A percentile compares a stretch with the other conserved stretches of the same genome.
These are phyloP conservation scores for Monosporascus sp. DNA, from an alignment of 2,329 filamentous ascomycete species.

Conservation along the genomic window DNA sequence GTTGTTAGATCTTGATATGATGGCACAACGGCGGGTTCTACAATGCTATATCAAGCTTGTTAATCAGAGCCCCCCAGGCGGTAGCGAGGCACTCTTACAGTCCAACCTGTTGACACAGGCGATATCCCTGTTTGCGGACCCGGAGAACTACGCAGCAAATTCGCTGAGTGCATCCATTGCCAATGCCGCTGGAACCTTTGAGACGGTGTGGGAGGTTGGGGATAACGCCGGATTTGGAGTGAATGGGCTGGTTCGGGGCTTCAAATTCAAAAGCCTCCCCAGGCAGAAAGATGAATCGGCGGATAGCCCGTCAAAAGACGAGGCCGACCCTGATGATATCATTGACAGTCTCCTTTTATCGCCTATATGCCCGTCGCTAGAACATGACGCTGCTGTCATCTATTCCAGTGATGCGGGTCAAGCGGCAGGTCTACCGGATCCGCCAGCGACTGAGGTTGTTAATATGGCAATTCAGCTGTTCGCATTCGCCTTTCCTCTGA, in stretches of 20 bases:
- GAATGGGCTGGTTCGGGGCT: constrained; percentile 75
- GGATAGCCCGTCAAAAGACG: constrained; percentile 39
- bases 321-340: constrained; percentile 55
- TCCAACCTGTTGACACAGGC: constrained; percentile 87
- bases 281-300: constrained; percentile 57
- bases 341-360: constrained; percentile 59
- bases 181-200: constrained; percentile 81
- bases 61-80: constrained; percentile 77
- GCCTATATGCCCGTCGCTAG: constrained; percentile 75
- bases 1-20: constrained; percentile 81
- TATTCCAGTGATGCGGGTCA: constrained; percentile 57
- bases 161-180: constrained; percentile 89
- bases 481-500: constrained; percentile 82
- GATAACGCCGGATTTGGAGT: constrained; percentile 96
- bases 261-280: constrained; percentile 63
- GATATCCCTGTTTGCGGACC: constrained; percentile 87
- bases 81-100: constrained; percentile 79
- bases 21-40: constrained; percentile 87
- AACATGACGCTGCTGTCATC: constrained; percentile 81
- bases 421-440: constrained; percentile 55
- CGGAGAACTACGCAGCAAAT: constrained; percentile 78
- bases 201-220: constrained; percentile 89
- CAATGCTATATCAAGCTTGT: constrained; percentile 94
- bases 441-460: constrained; percentile 86
- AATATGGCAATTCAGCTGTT: constrained; percentile 93